These are phyloP conservation scores for Blumeria graminis DNA, from an alignment of 2,329 filamentous ascomycete genomes.

Conservation along the genomic window DNA sequence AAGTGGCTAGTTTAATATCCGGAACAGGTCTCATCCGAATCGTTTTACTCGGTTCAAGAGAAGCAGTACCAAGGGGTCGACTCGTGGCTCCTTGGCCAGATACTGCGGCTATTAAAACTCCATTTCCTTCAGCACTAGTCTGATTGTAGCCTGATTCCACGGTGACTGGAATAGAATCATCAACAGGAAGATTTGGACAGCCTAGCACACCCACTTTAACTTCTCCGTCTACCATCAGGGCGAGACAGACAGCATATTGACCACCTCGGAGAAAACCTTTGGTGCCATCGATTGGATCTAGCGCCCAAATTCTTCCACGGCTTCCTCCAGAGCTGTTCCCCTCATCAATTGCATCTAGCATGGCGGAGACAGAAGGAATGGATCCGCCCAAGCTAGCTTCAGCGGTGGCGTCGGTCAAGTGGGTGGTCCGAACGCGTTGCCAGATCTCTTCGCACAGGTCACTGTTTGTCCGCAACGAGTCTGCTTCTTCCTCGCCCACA, in stretches of 20 bases:
- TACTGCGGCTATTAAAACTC: conserved; percentile 74
- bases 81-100: conserved; percentile 58
- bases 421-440: conserved; percentile 52
- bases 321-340: conserved; percentile 47
- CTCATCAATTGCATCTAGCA: conserved; percentile 42
- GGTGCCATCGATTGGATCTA: conserved; percentile 94
- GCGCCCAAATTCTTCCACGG: conserved; percentile 70
- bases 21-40: conserved; percentile 62
- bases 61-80: conserved; percentile 38
- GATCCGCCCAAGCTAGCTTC: conserved; percentile 46
- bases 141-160: conserved; percentile 51
- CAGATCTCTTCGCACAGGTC: conserved; percentile 55
- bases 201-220: conserved; percentile 87
- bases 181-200: conserved; percentile 82
- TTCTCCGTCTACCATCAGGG: conserved; percentile 73
- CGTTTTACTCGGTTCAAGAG: conserved; percentile 27
- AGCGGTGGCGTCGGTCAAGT: conserved; percentile 39
- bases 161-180: conserved; percentile 48
- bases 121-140: conserved; percentile 48
- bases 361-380: conserved; percentile 37
- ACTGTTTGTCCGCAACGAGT: conserved; percentile 47
- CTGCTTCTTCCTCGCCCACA: conserved; percentile 85
- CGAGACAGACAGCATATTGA: conserved; percentile 90
- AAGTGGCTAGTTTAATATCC: conserved; percentile 58
- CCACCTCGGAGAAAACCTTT: conserved; percentile 91